Percentiles rank a stretch among this genome's conserved stretches.
Evolutionary conservation across 257 asterid species (phyloP).

Genomic region (Solanum virginianum): DNA sequence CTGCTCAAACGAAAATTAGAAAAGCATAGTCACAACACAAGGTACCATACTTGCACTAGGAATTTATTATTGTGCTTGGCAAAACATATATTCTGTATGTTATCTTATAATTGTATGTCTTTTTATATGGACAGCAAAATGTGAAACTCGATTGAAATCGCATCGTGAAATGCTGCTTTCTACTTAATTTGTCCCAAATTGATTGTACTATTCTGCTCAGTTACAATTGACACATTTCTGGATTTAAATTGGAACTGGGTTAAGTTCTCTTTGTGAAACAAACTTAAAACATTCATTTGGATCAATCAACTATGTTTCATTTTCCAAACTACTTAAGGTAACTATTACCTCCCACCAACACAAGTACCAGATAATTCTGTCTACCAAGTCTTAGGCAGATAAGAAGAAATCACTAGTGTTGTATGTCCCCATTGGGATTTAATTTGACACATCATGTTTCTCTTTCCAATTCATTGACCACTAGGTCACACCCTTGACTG

Average conservation of each 20-base stretch:
- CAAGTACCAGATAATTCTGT: not conserved
- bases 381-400: not conserved
- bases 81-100: not conserved
- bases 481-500: not conserved
- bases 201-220: not conserved
- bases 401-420: not conserved
- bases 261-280: not conserved
- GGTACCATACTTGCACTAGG: not conserved
- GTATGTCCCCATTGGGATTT: not conserved
- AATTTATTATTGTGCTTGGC: not conserved
- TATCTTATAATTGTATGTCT: not conserved
- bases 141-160: not conserved
- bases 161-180: not conserved
- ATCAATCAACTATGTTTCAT: not conserved
- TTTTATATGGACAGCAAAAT: not conserved
- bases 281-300: not conserved
- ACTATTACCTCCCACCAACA: not conserved
- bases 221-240: not conserved
- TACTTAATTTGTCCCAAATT: not conserved
- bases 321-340: not conserved
- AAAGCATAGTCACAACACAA: not conserved
- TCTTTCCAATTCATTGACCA: not conserved
- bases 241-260: not conserved
- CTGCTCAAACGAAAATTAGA: slow-evolving; percentile 22
- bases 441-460: not conserved